Evolutionary conservation across 1,139 yeast genomes (phyloP).

Genomic region (Hyphopichia burtonii): DNA sequence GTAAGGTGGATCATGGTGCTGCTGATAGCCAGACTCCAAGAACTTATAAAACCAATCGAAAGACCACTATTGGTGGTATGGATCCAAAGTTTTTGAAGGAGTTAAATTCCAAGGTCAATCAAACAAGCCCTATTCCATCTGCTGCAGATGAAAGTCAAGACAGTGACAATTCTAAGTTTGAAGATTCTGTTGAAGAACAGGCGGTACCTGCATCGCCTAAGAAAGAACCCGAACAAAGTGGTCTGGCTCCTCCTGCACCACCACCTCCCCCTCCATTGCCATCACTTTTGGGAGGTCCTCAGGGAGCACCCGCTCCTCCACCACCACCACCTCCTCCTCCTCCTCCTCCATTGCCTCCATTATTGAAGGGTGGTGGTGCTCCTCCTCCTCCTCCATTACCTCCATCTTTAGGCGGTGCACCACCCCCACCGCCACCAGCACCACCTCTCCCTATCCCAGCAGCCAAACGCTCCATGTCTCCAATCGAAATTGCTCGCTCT

Average conservation of each 20-base stretch:
- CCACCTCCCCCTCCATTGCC: constrained; percentile 34
- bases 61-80: constrained; percentile 39
- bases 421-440: constrained; percentile 23
- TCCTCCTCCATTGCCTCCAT: constrained; percentile 15
- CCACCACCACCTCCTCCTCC: constrained; percentile 22
- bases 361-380: constrained; percentile 18
- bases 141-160: constrained; percentile 10
- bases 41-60: constrained; percentile 19
- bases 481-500: constrained; percentile 6
- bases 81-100: constrained; percentile 60
- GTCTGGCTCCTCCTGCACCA: constrained; percentile 11
- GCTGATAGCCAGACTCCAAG: constrained; percentile 9
- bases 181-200: constrained; percentile 13
- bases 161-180: constrained; percentile 10
- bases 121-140: constrained; percentile 31
- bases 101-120: constrained; percentile 50
- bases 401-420: constrained; percentile 8
- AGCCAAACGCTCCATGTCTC: constrained; percentile 8
- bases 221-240: constrained; percentile 3
- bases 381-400: constrained; percentile 27
- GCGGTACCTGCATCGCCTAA: background rate
- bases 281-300: constrained; percentile 26
- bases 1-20: constrained; percentile 26
- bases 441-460: constrained; percentile 15
- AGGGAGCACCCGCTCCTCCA: constrained; percentile 13